Conservation (phyloP, 2,329 filamentous ascomycete genomes). For the Alternaria sp. region DNA sequence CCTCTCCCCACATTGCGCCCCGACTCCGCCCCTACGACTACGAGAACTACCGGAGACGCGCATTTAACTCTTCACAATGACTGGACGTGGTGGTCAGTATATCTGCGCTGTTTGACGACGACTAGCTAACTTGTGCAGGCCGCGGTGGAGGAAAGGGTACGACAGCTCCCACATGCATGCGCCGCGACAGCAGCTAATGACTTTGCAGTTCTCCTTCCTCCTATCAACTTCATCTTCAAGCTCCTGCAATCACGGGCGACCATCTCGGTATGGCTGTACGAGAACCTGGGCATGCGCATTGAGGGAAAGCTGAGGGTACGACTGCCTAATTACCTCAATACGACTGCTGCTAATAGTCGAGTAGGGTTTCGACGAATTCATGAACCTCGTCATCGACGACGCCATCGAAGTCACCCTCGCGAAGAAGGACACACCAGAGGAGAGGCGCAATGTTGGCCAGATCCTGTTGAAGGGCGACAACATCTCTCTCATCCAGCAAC, state of each 20-base stretch:
- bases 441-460: slow-evolving; percentile 78
- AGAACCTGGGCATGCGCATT: slow-evolving; percentile 91
- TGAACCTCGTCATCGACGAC: slow-evolving; percentile 97
- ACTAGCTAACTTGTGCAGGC: slow-evolving; percentile 54
- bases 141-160: slow-evolving; percentile 58
- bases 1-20: slow-evolving; percentile 15
- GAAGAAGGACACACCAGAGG: slow-evolving; percentile 80
- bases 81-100: slow-evolving; percentile 41
- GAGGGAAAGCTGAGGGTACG: slow-evolving; percentile 93
- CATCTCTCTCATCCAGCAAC: slow-evolving; percentile 73
- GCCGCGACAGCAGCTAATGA: slow-evolving; percentile 17
- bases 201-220: slow-evolving; percentile 67
- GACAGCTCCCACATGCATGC: slow-evolving; percentile 10
- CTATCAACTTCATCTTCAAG: slow-evolving; percentile 93
- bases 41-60: slow-evolving; percentile 4
- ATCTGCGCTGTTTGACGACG: neutral
- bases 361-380: slow-evolving; percentile 98
- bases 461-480: slow-evolving; percentile 89
- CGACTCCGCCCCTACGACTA: slow-evolving; percentile 6
- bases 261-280: slow-evolving; percentile 95
- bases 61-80: slow-evolving; percentile 27
- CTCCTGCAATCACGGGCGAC: slow-evolving; percentile 83
- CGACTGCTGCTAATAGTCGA: slow-evolving; percentile 19
- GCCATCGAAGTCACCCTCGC: slow-evolving; percentile 88
- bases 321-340: neutral